A percentile compares a stretch with the other conserved stretches of the same genome.
Evolutionary conservation across 164 flowering plant species (phyloP).

Genomic region (Vitis rotundifolia): DNA sequence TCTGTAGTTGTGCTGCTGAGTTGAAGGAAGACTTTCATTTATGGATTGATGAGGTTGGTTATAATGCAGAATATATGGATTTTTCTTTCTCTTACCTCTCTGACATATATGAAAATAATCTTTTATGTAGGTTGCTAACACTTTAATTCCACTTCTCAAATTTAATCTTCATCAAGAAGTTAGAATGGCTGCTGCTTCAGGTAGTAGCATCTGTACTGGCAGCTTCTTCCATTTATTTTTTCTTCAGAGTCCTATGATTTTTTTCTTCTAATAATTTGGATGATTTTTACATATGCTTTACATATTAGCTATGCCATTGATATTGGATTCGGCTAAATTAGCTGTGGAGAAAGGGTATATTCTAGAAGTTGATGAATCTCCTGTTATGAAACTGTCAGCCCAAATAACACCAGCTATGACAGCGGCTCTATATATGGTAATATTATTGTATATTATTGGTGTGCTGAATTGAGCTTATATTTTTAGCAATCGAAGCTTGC

Average conservation of each 20-base stretch:
- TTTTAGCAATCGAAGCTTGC: neutral
- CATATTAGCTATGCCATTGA: slow-evolving; percentile 68
- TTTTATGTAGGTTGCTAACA: slow-evolving; percentile 60
- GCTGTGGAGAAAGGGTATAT: slow-evolving; percentile 67
- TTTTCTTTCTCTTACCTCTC: neutral
- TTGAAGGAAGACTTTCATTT: slow-evolving; percentile 79
- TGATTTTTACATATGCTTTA: too few species aligned
- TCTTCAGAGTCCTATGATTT: neutral
- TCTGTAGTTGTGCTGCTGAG: slow-evolving; percentile 83
- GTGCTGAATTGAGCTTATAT: neutral
- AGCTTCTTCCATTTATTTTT: too few species aligned
- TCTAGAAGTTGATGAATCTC: slow-evolving; percentile 64
- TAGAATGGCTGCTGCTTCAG: slow-evolving; percentile 85
- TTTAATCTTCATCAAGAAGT: slow-evolving; percentile 82
- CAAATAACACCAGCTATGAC: slow-evolving; percentile 65
- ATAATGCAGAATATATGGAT: neutral
- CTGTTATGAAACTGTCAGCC: slow-evolving; percentile 65
- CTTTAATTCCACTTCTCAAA: slow-evolving; percentile 69
- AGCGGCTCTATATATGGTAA: slow-evolving; percentile 69
- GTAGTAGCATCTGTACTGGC: slow-evolving; percentile 18
- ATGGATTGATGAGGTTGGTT: slow-evolving; percentile 76
- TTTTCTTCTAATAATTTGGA: neutral
- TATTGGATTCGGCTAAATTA: slow-evolving; percentile 66
- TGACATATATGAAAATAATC: neutral
- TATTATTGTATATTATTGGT: neutral